A percentile compares a stretch with the other conserved stretches of the same genome.
These are phyloP conservation scores for Paramyrothecium sp. DNA, from an alignment of 2,329 filamentous ascomycete genomes.

Conservation along the genomic window DNA sequence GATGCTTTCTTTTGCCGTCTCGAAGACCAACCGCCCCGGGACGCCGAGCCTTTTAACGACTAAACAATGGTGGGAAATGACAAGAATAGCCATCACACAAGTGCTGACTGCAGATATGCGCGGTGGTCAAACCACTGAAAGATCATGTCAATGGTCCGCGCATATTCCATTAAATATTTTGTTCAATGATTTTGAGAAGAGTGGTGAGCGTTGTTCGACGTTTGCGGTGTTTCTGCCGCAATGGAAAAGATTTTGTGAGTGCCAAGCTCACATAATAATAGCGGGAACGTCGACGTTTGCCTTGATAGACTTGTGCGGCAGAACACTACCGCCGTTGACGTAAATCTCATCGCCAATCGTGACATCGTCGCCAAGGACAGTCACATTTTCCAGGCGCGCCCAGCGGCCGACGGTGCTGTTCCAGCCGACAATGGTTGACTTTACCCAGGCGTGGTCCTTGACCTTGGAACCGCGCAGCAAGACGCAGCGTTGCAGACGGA, in stretches of 20 bases:
- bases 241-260: background rate
- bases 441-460: constrained; percentile 98
- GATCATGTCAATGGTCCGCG: background rate
- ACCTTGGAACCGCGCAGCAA: constrained; percentile 86
- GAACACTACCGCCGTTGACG: constrained; percentile 92
- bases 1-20: background rate
- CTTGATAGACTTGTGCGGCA: constrained; percentile 99
- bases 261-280: constrained; percentile 61
- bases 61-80: background rate
- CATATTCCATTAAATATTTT: background rate
- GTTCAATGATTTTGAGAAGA: background rate
- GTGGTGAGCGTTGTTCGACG: background rate
- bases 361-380: constrained; percentile 96
- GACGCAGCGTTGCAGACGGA: constrained; percentile 90
- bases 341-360: constrained; percentile 98
- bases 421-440: constrained; percentile 98
- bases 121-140: background rate
- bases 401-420: constrained; percentile 94
- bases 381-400: constrained; percentile 96
- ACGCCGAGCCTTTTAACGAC: background rate
- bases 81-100: background rate
- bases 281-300: constrained; percentile 83
- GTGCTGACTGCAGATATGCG: background rate
- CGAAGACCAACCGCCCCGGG: background rate
- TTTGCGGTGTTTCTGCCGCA: background rate